Evolutionary conservation across 1,139 yeast species (phyloP).

Genomic region (Debaryomyces sp.): DNA sequence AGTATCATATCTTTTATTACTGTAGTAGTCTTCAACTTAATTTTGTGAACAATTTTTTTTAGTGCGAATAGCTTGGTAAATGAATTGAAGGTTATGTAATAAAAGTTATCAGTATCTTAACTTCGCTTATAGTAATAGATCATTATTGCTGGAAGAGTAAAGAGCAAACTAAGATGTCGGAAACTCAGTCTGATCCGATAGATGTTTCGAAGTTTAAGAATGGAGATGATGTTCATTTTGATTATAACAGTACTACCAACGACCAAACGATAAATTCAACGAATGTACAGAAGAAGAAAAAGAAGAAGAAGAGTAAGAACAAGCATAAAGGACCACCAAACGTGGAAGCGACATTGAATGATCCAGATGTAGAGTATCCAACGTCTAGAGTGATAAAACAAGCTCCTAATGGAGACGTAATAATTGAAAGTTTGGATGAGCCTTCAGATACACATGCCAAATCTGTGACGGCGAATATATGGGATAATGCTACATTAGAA

Average conservation of each 20-base stretch:
- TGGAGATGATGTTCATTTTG: constrained; percentile 66
- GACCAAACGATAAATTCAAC: constrained; percentile 27
- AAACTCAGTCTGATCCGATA: constrained; percentile 8
- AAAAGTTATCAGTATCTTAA: constrained; percentile 2
- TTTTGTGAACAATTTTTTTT: constrained; percentile 7
- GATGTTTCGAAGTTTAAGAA: constrained; percentile 24
- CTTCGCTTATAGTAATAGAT: neutral
- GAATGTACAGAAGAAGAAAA: constrained; percentile 39
- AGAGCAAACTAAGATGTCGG: constrained; percentile 6
- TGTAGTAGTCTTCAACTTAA: constrained; percentile 2
- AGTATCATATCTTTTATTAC: neutral
- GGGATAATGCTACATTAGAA: constrained; percentile 63
- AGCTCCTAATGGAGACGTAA: constrained; percentile 73
- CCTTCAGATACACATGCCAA: constrained; percentile 15
- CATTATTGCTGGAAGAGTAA: neutral
- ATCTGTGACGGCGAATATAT: constrained; percentile 36
- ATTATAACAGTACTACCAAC: constrained; percentile 33
- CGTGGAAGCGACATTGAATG: constrained; percentile 49
- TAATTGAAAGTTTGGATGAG: constrained; percentile 56
- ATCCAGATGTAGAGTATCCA: constrained; percentile 69
- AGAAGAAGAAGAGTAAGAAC: constrained; percentile 38
- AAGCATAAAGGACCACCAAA: constrained; percentile 20
- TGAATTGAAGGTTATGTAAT: constrained; percentile 4
- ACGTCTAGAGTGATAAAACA: constrained; percentile 71
- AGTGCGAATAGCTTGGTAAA: neutral